Base-by-base conservation (phyloP, 1,284 basidiomycete species). In the Somion occarium region DNA sequence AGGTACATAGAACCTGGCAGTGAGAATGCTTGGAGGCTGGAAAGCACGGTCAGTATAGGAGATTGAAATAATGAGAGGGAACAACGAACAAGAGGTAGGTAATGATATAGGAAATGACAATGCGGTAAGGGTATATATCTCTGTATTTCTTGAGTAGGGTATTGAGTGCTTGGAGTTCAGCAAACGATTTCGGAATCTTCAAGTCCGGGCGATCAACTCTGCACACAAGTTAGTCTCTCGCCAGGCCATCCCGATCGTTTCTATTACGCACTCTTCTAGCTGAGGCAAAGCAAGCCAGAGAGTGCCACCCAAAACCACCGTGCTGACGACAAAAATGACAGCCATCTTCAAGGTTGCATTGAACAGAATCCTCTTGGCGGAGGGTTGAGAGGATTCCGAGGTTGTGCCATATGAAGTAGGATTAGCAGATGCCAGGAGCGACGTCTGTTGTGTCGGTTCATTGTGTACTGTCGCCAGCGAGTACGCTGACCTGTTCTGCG, bases 1-100 rank as follows among this genome's bases (percentile, higher is more conserved):
- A 99, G 82, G 67, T 99, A 99, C 95, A 98, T 98, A 20, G 93
- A 96, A 0, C 96, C 96, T 0, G 96, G 96, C 3, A 99, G 79
- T 1, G 92, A 94, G 70, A 98, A 99, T 0, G 94, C 92, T 75
- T 99, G 96, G 3, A 98, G 78, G 69, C 93, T 94, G 65, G 45
- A 15, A 15, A 15, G 51, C 5, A 38, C 19, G 44, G 47, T 54
- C 39, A 52, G 59, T 57, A 56, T n/a, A n/a, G n/a, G n/a, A n/a
- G n/a, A n/a, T n/a, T n/a, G n/a, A n/a, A n/a, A n/a, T n/a, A n/a
- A n/a, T n/a, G n/a, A 24, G 12, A 18, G 44, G 49, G 46, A 26
- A 49, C 46, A 46, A 74, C 81, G 52, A 61, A 95, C 93, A 98
- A 99, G 58, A 98, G 79, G 69, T 97, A 98, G 1, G 93, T 89